phyloP scores from a whole-genome alignment of 345 rosid genomes.

The Nasturtium officinale region DNA sequence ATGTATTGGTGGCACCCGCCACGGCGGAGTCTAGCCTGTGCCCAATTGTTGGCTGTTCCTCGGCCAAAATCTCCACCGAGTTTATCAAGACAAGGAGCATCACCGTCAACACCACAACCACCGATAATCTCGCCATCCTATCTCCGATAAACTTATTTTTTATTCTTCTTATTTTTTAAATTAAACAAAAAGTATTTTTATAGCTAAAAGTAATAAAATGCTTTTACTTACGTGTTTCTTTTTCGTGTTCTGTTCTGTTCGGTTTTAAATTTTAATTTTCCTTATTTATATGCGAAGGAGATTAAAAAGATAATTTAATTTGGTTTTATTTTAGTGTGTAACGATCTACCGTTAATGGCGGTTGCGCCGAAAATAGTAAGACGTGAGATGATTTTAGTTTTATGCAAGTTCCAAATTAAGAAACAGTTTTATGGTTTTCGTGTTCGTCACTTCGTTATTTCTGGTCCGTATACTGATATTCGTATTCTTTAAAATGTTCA shows the following conservation, averaged over 20 bases:
- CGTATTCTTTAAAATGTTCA: neutral
- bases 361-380: constrained; percentile 27
- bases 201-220: neutral
- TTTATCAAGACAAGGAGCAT: constrained; percentile 28
- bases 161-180: neutral
- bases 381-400: constrained; percentile 22
- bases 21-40: constrained; percentile 30
- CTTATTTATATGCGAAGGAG: constrained; percentile 23
- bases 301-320: neutral
- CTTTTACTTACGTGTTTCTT: neutral
- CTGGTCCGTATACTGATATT: neutral
- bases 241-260: constrained; percentile 6
- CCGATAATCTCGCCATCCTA: constrained; percentile 24
- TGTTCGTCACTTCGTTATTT: neutral
- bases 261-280: neutral
- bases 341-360: constrained; percentile 29
- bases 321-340: constrained; percentile 20
- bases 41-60: constrained; percentile 35
- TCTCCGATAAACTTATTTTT: constrained; percentile 17
- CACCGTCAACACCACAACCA: constrained; percentile 27
- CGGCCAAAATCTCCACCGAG: constrained; percentile 10
- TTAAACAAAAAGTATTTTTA: neutral
- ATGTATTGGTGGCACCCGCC: constrained; percentile 16
- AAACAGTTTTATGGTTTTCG: constrained; percentile 1
- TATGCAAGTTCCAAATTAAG: constrained; percentile 33